These are phyloP conservation scores for Chlamydomonas reinhardtii DNA, from an alignment of 163 green algal species.

Conservation along the genomic window DNA sequence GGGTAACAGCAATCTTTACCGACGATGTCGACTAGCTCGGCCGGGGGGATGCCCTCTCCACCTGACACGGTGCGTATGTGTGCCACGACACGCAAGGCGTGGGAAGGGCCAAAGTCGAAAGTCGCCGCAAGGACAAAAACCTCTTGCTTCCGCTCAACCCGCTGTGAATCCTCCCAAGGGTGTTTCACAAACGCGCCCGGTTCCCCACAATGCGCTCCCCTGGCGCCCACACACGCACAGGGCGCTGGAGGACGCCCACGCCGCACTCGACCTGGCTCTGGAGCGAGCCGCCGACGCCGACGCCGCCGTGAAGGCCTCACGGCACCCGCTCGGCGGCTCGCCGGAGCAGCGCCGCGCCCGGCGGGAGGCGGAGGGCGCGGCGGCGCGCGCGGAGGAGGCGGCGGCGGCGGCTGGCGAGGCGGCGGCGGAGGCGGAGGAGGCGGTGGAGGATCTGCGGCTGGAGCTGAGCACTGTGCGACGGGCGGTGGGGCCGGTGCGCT, in stretches of 20 bases:
- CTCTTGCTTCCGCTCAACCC: too few species aligned
- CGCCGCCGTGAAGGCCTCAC: neutral
- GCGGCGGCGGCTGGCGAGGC: neutral
- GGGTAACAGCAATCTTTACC: too few species aligned
- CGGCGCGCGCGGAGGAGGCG: conserved; percentile 7
- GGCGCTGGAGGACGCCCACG: neutral
- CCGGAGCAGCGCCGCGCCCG: conserved; percentile 1
- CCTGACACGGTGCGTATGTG: too few species aligned
- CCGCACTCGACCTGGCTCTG: neutral
- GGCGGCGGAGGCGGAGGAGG: conserved; percentile 10
- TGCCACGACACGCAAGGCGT: too few species aligned
- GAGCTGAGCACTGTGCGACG: conserved; percentile 1
- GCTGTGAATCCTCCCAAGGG: too few species aligned
- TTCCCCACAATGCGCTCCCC: too few species aligned
- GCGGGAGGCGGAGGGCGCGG: conserved; percentile 15
- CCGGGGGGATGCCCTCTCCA: too few species aligned
- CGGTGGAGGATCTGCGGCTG: neutral
- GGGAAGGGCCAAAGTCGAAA: too few species aligned
- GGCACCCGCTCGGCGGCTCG: neutral
- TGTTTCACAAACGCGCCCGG: too few species aligned
- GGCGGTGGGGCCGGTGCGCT: conserved; percentile 20
- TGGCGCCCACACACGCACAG: too few species aligned
- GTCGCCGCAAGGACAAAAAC: too few species aligned
- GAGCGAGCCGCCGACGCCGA: neutral
- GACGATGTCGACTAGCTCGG: too few species aligned